A percentile compares a stretch with the other conserved stretches of the same genome.
These are phyloP conservation scores for Calycina herbarum DNA, from an alignment of 2,329 filamentous ascomycete species.

Conservation along the genomic window DNA sequence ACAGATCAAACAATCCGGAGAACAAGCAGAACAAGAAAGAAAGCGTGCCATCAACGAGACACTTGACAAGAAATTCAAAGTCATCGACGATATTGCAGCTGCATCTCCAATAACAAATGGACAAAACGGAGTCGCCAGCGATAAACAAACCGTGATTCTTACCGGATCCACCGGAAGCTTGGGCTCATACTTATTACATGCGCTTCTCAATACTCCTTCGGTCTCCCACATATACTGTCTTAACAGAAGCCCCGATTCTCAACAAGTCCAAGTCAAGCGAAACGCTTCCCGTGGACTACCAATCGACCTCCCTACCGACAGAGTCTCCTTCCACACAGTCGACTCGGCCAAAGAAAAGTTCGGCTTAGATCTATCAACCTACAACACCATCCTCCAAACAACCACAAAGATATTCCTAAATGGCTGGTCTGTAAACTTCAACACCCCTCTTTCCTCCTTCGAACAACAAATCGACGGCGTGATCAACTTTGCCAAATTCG, in stretches of 20 bases:
- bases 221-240: conserved; percentile 49
- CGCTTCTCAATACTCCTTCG: conserved; percentile 33
- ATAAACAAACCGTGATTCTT: conserved; percentile 33
- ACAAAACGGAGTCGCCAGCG: background rate
- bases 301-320: conserved; percentile 32
- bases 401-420: conserved; percentile 24
- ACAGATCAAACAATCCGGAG: background rate
- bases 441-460: conserved; percentile 38
- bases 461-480: conserved; percentile 40
- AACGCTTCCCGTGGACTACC: background rate
- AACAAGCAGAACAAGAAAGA: background rate
- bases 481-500: conserved; percentile 39
- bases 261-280: background rate
- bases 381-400: conserved; percentile 19
- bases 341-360: conserved; percentile 49
- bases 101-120: background rate
- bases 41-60: background rate
- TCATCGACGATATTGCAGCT: background rate
- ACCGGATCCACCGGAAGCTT: conserved; percentile 52
- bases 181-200: conserved; percentile 48
- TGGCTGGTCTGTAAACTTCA: conserved; percentile 43
- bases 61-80: background rate
- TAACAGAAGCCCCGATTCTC: conserved; percentile 35
- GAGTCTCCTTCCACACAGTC: conserved; percentile 49
- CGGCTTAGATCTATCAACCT: conserved; percentile 41